These are phyloP conservation scores for Acer campestre DNA, from an alignment of 345 rosid species.

Conservation along the genomic window DNA sequence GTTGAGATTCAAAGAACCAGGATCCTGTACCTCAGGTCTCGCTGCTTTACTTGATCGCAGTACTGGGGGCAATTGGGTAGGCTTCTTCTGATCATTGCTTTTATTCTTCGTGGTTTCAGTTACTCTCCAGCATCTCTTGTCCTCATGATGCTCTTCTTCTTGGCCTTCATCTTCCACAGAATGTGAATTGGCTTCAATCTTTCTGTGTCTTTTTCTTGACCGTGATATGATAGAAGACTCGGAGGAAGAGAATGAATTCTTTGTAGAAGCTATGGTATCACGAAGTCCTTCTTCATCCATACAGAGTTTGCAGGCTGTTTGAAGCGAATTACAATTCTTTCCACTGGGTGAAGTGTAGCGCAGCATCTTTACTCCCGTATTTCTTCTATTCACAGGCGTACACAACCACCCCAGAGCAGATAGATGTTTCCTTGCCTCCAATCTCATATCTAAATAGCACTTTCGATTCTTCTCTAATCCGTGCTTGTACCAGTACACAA, in stretches of 20 bases:
- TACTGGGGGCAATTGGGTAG: not conserved
- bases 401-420: constrained; percentile 15
- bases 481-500: constrained; percentile 7
- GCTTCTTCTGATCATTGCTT: constrained; percentile 5
- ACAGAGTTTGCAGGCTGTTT: constrained; percentile 22
- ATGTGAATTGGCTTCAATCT: not conserved
- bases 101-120: not conserved
- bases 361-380: not conserved
- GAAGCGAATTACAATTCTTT: constrained; percentile 5
- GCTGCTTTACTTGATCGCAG: constrained; percentile 19
- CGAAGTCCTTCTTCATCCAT: not conserved
- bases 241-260: not conserved
- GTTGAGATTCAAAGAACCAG: not conserved
- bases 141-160: not conserved
- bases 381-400: not conserved
- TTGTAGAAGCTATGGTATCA: not conserved
- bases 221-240: no score
- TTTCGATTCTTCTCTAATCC: constrained; percentile 1
- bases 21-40: not conserved
- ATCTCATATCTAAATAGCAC: not conserved
- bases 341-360: constrained; percentile 17
- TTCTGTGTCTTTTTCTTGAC: no score
- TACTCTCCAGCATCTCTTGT: no score
- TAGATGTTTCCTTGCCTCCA: no score
- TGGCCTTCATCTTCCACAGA: not conserved